A percentile compares a stretch with the other conserved stretches of the same genome.
Evolutionary conservation across 768 basidiomycete species (phyloP).

Genomic region (Inosperma sp.): DNA sequence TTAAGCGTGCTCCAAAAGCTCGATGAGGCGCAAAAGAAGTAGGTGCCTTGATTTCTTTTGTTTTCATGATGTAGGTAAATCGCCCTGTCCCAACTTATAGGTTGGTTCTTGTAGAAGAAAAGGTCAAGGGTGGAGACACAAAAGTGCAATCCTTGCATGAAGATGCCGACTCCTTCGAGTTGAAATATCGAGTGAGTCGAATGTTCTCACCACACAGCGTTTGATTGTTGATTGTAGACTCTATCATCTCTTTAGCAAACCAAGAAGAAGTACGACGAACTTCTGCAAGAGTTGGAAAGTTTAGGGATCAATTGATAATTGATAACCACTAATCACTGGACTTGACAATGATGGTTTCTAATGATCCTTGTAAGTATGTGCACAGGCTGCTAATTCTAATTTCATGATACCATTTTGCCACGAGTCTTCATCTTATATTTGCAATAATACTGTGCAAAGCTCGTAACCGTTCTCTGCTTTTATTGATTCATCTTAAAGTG

Average conservation of each 20-base stretch:
- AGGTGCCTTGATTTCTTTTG: conserved; percentile 11
- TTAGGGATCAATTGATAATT: conserved; percentile 18
- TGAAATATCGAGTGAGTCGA: conserved; percentile 17
- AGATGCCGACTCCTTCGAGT: conserved; percentile 19
- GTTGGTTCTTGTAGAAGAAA: conserved; percentile 13
- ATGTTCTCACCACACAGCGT: neutral
- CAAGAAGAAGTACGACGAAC: conserved; percentile 21
- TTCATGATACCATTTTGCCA: too few species aligned
- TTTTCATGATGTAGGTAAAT: neutral
- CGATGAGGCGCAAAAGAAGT: conserved; percentile 26
- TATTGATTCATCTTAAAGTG: too few species aligned
- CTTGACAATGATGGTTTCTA: neutral
- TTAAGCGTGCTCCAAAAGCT: conserved; percentile 18
- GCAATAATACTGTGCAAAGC: too few species aligned
- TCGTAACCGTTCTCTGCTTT: too few species aligned
- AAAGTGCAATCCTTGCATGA: conserved; percentile 19
- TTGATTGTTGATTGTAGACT: neutral
- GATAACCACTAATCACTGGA: neutral
- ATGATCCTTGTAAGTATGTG: neutral
- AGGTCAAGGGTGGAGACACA: conserved; percentile 15
- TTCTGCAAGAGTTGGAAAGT: conserved; percentile 24
- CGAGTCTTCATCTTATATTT: too few species aligned
- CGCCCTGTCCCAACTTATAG: conserved; percentile 7
- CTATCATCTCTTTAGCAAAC: conserved; percentile 15
- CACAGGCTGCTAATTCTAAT: neutral